phyloP scores from a whole-genome alignment of 768 basidiomycete species.

The Tulasnella sp. region DNA sequence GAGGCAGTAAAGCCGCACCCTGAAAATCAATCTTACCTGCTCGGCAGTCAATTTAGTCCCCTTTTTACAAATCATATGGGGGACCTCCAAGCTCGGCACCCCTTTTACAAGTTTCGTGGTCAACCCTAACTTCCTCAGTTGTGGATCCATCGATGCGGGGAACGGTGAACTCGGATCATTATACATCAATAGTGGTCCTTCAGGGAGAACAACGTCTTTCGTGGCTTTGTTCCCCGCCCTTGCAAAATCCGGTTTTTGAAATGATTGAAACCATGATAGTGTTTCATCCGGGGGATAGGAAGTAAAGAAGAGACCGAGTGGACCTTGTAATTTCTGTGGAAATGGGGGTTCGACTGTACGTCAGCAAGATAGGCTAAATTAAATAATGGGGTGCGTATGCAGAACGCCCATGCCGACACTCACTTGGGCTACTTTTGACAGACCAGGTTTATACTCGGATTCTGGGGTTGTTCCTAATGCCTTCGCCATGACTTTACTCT shows the following conservation, averaged over 20 bases:
- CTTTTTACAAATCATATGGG: constrained; percentile 76
- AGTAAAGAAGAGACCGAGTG: constrained; percentile 88
- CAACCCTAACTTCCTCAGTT: constrained; percentile 83
- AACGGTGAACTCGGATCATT: constrained; percentile 72
- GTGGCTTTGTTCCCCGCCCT: constrained; percentile 72
- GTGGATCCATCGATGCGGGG: constrained; percentile 95
- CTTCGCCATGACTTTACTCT: constrained; percentile 85
- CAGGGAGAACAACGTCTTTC: constrained; percentile 60
- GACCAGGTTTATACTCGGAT: constrained; percentile 68
- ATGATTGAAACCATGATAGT: constrained; percentile 86
- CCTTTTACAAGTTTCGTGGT: constrained; percentile 74
- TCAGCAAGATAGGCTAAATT: background rate
- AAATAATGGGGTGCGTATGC: too few relatives aligned
- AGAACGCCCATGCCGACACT: constrained; percentile 18
- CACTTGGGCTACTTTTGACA: constrained; percentile 70
- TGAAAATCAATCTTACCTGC: constrained; percentile 21
- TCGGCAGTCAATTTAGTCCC: constrained; percentile 70
- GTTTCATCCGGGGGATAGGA: constrained; percentile 83
- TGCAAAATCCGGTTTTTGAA: constrained; percentile 81
- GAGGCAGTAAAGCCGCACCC: too few relatives aligned
- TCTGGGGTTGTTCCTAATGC: constrained; percentile 79
- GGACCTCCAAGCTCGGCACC: constrained; percentile 63
- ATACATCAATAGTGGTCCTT: constrained; percentile 64
- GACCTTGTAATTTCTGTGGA: constrained; percentile 78
- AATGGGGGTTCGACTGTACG: background rate